Base-by-base conservation (phyloP, 352 stramenopile species). In the Lagenidium sp. region DNA sequence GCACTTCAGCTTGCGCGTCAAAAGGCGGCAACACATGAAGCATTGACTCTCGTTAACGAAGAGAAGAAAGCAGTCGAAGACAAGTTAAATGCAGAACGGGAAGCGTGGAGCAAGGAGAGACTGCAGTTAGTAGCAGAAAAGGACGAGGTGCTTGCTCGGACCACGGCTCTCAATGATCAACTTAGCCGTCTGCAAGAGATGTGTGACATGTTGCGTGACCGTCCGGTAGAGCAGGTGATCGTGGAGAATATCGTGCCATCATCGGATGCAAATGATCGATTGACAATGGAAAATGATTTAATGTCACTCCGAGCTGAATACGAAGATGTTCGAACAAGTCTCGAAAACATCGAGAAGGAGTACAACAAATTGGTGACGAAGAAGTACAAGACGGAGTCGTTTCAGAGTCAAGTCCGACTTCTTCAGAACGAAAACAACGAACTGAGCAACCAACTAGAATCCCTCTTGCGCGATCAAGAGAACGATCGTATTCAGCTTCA, bases 301-400 rank as follows among this genome's bases (percentile, higher is more conserved):
- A 36, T 57, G 11, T 48, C 59, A 8, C 25, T 85, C 4, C 50
- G 61, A 26, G 13, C 35, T 4, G 57, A 59, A 16, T 64, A 63
- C 15, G 45, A 38, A 5, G 51, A 68, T 4, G 36, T 71, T 0
- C 42, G 47, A 8, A 46, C 62, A 11, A 52, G 40, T n/a, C 56
- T 69, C 11, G 21, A 44, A 1, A 47, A 20, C 4, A 46, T 73
- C n/a, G 52, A 69, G 32, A 50, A 34, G 7, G 74, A 70, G 29
- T 81, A 78, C 48, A 77, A 74, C 47, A 74, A 62, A 32, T 51
- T 79, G 15, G 47, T 79, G 11, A 77, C 74, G 22, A 77, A 74
- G 48, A 71, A 77, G 41, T 86, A 86, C 63, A 84, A 86, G 41
- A 81, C 74, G 4, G 74, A 86, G 43, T 78, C 74, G 3, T 86